Base-by-base conservation (phyloP, 495 filamentous ascomycete genomes). In the Podospora sp. region DNA sequence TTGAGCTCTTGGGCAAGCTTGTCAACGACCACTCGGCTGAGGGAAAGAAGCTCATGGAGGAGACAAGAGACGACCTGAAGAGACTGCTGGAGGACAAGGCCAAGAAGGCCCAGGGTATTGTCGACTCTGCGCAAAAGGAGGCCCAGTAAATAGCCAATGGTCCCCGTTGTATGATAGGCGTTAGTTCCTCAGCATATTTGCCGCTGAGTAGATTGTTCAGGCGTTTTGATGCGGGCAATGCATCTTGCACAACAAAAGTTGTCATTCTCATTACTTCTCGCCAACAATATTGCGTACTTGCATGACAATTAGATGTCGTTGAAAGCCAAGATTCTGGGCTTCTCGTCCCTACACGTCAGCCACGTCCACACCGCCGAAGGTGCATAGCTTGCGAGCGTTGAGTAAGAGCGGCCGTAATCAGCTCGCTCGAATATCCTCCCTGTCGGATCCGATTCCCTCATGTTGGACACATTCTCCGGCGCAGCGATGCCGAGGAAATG, bases 11-110 rank as follows among this genome's bases (percentile, higher is more conserved):
- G 68, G 77, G 81, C 63, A 78, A 83, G 25, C 75, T 87, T 9
- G 82, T 82, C 2, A 76, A 87, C 71, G 83, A 87, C 77, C 83
- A 87, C 70, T 84, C 86, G 21, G 75, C 82, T 22, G 86, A 91
- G 67, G 88, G 86, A 6, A 78, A 89, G 79, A 77, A 83, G 69
- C 77, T 91, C 8, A 68, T 87, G 18, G 85, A 87, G 73, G 87
- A 88, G 69, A 86, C 89, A 0, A 71, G 85, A 35, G 72, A 83
- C 26, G 89, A 92, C 56, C 67, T 85, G 16, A 66, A 75, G 65
- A 68, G 81, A 62, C 70, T 83, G 25, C 56, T 85, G 8, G 72
- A 76, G 62, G 80, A 81, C 65, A 77, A 78, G 72, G 76, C 75
- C 12, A 68, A 76, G 49, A 77, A 81, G 73, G 79, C 75, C 1